A percentile compares a stretch with the other conserved stretches of the same genome.
These are phyloP conservation scores for Dissophora globulifera DNA, from an alignment of 192 early-diverging fungal genomes.

Conservation along the genomic window DNA sequence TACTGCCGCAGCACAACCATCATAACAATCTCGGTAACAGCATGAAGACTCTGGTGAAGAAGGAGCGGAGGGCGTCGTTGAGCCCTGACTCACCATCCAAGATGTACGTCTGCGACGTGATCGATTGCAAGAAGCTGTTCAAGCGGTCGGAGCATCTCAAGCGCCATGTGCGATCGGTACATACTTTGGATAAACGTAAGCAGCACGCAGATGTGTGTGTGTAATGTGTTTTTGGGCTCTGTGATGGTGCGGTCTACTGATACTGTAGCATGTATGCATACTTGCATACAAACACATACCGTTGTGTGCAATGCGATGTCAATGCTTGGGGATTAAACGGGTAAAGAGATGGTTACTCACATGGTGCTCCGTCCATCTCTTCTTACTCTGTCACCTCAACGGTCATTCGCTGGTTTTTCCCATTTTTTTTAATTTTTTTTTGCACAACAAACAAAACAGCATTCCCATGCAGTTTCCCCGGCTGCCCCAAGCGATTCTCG, in stretches of 20 bases:
- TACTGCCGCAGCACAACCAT: too few relatives aligned
- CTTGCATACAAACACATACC: too few relatives aligned
- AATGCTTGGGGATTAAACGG: too few relatives aligned
- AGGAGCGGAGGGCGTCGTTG: conserved; percentile 25
- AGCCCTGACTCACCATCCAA: conserved; percentile 23
- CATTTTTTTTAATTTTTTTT: not conserved
- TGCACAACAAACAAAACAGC: conserved; percentile 48
- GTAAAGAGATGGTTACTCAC: too few relatives aligned
- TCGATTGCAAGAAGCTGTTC: conserved; percentile 64
- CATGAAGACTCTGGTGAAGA: not conserved
- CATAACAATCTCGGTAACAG: too few relatives aligned
- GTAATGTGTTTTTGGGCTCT: too few relatives aligned
- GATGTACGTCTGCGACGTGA: conserved; percentile 47
- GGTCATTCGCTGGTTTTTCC: not conserved
- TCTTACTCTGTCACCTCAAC: not conserved
- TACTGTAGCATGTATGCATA: too few relatives aligned
- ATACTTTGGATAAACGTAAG: conserved; percentile 70
- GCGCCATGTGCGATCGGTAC: conserved; percentile 66
- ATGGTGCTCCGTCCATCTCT: too few relatives aligned
- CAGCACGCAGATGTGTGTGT: too few relatives aligned
- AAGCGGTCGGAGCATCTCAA: conserved; percentile 71
- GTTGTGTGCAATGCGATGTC: too few relatives aligned
- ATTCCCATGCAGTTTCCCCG: conserved; percentile 56
- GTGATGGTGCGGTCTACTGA: too few relatives aligned
- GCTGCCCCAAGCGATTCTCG: conserved; percentile 63